Evolutionary conservation across 345 rosid genomes (phyloP).

Genomic region (Brassica juncea): DNA sequence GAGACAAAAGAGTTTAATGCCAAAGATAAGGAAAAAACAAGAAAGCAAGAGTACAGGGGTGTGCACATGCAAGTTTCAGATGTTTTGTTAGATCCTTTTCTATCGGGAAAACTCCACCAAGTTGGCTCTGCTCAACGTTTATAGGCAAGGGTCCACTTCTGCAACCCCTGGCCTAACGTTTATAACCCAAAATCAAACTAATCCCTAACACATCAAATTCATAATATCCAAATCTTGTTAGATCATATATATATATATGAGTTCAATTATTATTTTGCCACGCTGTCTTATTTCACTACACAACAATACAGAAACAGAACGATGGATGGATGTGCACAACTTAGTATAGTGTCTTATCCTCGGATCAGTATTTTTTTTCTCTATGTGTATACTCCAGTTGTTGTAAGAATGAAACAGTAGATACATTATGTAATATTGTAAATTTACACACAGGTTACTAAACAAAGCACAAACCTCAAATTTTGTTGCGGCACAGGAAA

Average conservation of each 20-base stretch:
- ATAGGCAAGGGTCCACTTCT: constrained; percentile 32
- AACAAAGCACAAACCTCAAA: background rate
- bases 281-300: constrained; percentile 16
- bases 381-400: background rate
- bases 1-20: constrained; percentile 34
- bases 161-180: constrained; percentile 14
- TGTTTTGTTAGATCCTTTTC: constrained; percentile 30
- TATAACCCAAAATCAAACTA: constrained; percentile 14
- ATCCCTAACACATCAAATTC: background rate
- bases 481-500: background rate
- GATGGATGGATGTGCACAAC: background rate
- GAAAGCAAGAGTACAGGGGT: constrained; percentile 17
- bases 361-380: background rate
- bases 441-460: background rate
- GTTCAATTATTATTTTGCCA: background rate
- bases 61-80: constrained; percentile 44
- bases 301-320: constrained; percentile 2
- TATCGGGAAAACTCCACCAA: constrained; percentile 13
- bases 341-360: background rate
- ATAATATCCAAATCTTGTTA: background rate
- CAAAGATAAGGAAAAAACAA: constrained; percentile 24
- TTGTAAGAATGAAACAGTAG: background rate
- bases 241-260: background rate
- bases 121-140: constrained; percentile 27
- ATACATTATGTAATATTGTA: background rate